These are phyloP conservation scores for Rhytidhysteron rufulum DNA, from an alignment of 2,329 filamentous ascomycete species.

Conservation along the genomic window DNA sequence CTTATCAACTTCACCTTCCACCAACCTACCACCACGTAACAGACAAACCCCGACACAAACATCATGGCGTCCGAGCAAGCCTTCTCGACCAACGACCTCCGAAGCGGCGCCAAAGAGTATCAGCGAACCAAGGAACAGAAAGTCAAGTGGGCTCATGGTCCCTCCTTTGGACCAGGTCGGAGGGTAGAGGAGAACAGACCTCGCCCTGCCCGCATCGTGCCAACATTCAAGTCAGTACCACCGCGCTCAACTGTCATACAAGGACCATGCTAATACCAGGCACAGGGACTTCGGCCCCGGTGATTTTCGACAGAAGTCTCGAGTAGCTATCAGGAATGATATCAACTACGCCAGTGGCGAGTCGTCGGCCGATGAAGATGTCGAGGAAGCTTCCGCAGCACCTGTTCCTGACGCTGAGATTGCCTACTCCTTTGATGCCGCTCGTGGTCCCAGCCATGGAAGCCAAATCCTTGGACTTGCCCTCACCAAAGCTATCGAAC, in stretches of 20 bases:
- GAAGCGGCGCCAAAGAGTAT: constrained; percentile 51
- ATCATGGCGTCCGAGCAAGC: constrained; percentile 46
- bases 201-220: constrained; percentile 31
- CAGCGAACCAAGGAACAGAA: constrained; percentile 48
- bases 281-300: constrained; percentile 20
- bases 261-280: constrained; percentile 10
- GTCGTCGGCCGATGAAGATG: constrained; percentile 43
- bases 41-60: constrained; percentile 10
- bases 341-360: constrained; percentile 38
- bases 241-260: not conserved
- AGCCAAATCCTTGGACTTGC: constrained; percentile 56
- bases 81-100: constrained; percentile 50
- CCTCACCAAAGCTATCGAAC: constrained; percentile 55
- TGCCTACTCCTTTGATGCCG: constrained; percentile 53
- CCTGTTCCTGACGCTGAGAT: constrained; percentile 46
- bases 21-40: constrained; percentile 6
- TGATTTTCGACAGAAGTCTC: constrained; percentile 22
- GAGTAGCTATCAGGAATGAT: constrained; percentile 40
- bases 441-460: constrained; percentile 48
- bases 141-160: constrained; percentile 50
- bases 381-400: constrained; percentile 42
- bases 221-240: constrained; percentile 26
- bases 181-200: constrained; percentile 31
- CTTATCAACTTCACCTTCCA: constrained; percentile 9
- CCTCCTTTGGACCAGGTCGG: constrained; percentile 35